These are phyloP conservation scores for Nothophytophthora sp. DNA, from an alignment of 352 stramenopile genomes.

Conservation along the genomic window DNA sequence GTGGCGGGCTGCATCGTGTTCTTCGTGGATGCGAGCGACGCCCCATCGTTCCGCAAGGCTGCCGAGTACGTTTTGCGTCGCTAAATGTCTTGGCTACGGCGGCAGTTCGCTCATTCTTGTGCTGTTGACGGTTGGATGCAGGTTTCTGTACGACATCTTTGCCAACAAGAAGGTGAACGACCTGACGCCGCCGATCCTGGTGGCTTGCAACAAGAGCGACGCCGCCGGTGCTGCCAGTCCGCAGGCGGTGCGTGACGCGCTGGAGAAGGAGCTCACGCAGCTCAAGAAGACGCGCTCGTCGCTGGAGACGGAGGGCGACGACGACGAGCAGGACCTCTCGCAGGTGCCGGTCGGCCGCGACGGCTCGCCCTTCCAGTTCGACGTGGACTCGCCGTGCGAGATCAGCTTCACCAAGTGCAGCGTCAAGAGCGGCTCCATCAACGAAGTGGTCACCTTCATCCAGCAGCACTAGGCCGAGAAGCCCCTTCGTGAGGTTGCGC, in stretches of 20 bases:
- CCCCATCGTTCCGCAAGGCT: conserved; percentile 69
- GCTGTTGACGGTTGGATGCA: conserved; percentile 11
- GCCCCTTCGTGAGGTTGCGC: background rate
- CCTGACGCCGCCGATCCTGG: conserved; percentile 60
- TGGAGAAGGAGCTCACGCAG: conserved; percentile 85
- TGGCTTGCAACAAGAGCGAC: conserved; percentile 89
- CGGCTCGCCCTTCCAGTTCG: conserved; percentile 72
- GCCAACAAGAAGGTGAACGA: conserved; percentile 86
- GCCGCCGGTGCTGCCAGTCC: conserved; percentile 39
- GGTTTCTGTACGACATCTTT: conserved; percentile 88
- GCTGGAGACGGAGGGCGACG: conserved; percentile 75
- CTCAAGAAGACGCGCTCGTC: conserved; percentile 88
- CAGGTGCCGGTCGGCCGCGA: conserved; percentile 80
- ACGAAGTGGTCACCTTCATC: conserved; percentile 70
- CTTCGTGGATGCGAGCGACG: conserved; percentile 69
- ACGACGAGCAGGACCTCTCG: conserved; percentile 74
- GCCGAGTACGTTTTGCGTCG: conserved; percentile 54
- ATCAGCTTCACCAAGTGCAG: conserved; percentile 72
- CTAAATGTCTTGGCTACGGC: conserved; percentile 1
- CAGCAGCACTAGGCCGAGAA: conserved; percentile 55
- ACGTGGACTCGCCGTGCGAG: conserved; percentile 80
- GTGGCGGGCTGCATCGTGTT: conserved; percentile 73
- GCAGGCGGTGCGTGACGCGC: conserved; percentile 49
- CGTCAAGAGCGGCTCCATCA: conserved; percentile 64
- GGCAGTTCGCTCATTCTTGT: background rate